Base-by-base conservation (phyloP, 1,139 yeast genomes). In the Magnusiomyces suaveolens region DNA sequence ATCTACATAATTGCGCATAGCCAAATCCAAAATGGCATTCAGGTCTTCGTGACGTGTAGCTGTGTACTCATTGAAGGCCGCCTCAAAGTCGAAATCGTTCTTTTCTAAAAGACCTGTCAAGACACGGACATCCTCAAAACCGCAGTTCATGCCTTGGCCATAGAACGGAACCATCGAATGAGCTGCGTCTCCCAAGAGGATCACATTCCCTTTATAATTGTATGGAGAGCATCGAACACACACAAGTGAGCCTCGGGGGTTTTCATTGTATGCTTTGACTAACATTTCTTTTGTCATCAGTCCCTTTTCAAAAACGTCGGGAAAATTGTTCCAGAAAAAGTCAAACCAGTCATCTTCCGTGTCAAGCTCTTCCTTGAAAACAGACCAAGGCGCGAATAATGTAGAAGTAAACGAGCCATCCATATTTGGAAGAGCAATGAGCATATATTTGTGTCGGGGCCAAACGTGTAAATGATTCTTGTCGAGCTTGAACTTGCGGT, bases 71-170 rank as follows among this genome's bases (percentile, higher is more conserved):
- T 69, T 70, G 62, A 89, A 84, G 0, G 92, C 84, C 1, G 62
- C 61, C 1, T 64, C 64, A 33, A 83, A 71, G 53, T 78, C 71
- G 1, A 73, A 63, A 55, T 60, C 52, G 51, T 70, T 59, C 26
- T 72, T 66, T 14, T 81, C 82, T 49, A 87, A 66, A 18, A 81
- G 68, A 44, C 77, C 76, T 73, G 85, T 72, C 54, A 90, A 72
- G 1, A 83, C 80, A 52, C 83, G 75, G 16, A 89, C 89, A 64
- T 90, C 97, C 68, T 90, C 97, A 66, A 90, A 85, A 1, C 97
- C 97, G 66, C 96, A 87, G 67, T 90, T 90, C 94, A 90, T 85
- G 2, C 97, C 97, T 68, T 90, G 97, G 6, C 97, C 97, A 64
- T 89, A 90, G 66, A 90, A 90, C 16, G 97, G 97, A 3, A 90